These are phyloP conservation scores for Cephalotrichum gorgonifer DNA, from an alignment of 2,329 filamentous ascomycete genomes.

Conservation along the genomic window DNA sequence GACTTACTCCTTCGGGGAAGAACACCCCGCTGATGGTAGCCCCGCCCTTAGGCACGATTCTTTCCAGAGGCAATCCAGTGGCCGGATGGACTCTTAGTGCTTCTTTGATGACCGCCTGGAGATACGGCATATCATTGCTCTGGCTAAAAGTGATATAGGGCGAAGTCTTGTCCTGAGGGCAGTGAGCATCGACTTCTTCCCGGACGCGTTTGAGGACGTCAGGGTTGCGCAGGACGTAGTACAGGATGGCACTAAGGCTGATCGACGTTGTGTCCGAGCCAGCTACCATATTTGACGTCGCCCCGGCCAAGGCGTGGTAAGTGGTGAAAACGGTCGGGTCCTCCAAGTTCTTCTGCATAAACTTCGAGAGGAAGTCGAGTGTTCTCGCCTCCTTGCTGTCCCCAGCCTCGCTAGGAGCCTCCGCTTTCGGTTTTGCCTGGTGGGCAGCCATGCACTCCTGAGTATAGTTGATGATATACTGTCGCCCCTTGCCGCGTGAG, in stretches of 20 bases:
- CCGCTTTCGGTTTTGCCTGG: not conserved
- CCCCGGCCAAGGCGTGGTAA: conserved; percentile 13
- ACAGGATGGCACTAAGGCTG: conserved; percentile 19
- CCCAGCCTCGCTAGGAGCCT: conserved; percentile 1
- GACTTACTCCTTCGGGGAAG: conserved; percentile 14
- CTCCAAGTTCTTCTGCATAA: conserved; percentile 24
- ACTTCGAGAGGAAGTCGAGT: conserved; percentile 12
- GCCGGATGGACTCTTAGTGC: conserved; percentile 36
- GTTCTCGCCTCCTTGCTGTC: conserved; percentile 5
- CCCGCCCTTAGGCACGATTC: conserved; percentile 32
- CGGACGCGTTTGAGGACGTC: conserved; percentile 19
- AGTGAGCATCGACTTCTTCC: conserved; percentile 23
- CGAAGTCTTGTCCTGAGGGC: conserved; percentile 4
- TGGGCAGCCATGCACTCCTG: conserved; percentile 5
- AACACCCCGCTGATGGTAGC: conserved; percentile 22
- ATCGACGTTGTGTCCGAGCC: conserved; percentile 25
- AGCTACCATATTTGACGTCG: conserved; percentile 18
- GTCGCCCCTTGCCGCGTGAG: conserved; percentile 12
- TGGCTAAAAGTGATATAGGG: conserved; percentile 15
- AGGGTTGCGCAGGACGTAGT: conserved; percentile 16
- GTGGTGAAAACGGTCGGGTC: conserved; percentile 29
- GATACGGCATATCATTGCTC: conserved; percentile 26
- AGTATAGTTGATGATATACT: conserved; percentile 16
- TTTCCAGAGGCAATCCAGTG: conserved; percentile 31
- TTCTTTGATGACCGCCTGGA: conserved; percentile 40